phyloP scores from a whole-genome alignment of 2,329 filamentous ascomycete genomes.

The Teratosphaeriaceae sp. region DNA sequence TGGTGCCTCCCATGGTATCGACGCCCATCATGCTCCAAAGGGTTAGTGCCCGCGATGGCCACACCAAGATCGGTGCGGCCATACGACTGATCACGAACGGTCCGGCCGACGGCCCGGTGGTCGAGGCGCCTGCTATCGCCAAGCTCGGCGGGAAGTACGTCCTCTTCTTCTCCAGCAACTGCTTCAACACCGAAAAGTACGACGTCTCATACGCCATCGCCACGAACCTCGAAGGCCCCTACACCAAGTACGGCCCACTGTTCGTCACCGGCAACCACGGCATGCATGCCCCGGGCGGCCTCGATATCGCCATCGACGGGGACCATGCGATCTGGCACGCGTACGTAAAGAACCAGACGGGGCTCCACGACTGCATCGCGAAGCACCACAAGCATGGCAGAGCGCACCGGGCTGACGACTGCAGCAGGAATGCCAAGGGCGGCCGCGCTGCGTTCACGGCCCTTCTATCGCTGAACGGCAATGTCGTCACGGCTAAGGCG shows the following conservation, averaged over 20 bases:
- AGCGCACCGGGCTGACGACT: not conserved
- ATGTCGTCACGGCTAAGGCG: constrained; percentile 6
- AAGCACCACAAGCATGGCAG: constrained; percentile 2
- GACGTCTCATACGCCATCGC: constrained; percentile 25
- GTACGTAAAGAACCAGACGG: constrained; percentile 9
- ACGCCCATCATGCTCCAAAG: constrained; percentile 27
- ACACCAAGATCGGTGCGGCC: constrained; percentile 16
- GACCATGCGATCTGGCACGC: constrained; percentile 28
- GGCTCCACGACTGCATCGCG: constrained; percentile 4
- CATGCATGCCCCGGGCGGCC: constrained; percentile 23
- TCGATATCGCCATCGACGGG: constrained; percentile 27
- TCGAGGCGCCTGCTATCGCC: constrained; percentile 26
- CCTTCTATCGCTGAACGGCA: constrained; percentile 7
- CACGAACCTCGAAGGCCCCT: constrained; percentile 20
- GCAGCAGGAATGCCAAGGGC: constrained; percentile 9
- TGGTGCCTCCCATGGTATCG: constrained; percentile 14
- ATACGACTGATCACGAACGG: constrained; percentile 22
- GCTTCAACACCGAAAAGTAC: constrained; percentile 23
- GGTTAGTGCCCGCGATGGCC: constrained; percentile 18
- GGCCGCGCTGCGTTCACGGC: constrained; percentile 17
- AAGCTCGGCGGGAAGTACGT: constrained; percentile 24
- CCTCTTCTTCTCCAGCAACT: constrained; percentile 27
- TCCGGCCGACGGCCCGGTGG: constrained; percentile 23
- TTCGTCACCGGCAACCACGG: constrained; percentile 21
- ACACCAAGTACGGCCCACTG: constrained; percentile 17